A percentile compares a stretch with the other conserved stretches of the same genome.
Conservation (phyloP, 306 rosid species). For the Mimosa pudica region DNA sequence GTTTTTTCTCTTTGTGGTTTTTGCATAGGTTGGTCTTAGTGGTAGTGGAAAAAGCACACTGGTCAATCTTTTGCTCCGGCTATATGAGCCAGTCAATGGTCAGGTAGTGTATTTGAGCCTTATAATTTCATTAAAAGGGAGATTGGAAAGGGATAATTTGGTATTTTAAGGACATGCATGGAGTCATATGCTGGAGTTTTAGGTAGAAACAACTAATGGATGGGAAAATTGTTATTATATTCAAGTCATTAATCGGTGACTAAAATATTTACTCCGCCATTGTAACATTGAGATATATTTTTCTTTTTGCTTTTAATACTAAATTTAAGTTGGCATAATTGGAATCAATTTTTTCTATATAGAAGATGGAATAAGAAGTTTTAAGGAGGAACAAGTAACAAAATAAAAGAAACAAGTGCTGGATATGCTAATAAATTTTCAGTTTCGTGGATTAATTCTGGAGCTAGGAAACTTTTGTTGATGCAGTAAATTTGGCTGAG, state of each 20-base stretch:
- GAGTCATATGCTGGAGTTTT: slow-evolving; percentile 4
- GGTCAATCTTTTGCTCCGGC: slow-evolving; percentile 92
- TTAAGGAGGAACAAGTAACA: background rate
- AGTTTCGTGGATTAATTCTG: background rate
- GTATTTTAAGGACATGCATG: slow-evolving; percentile 7
- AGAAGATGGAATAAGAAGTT: slow-evolving; percentile 14
- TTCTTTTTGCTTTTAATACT: background rate
- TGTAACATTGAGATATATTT: background rate
- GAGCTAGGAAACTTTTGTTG: slow-evolving; percentile 15
- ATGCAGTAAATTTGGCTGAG: slow-evolving; percentile 10
- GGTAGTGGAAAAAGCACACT: slow-evolving; percentile 98
- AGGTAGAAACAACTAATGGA: background rate
- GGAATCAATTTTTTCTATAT: background rate
- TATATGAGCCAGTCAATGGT: slow-evolving; percentile 91
- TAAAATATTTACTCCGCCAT: background rate
- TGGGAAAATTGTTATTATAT: background rate
- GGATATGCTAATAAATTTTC: slow-evolving; percentile 7
- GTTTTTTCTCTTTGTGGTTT: slow-evolving; percentile 30
- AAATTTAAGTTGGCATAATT: slow-evolving; percentile 10
- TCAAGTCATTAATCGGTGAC: background rate
- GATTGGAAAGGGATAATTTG: slow-evolving; percentile 6
- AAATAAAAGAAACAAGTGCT: background rate
- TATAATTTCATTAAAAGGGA: background rate
- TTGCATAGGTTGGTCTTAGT: slow-evolving; percentile 87
- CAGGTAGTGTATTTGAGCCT: slow-evolving; percentile 62